These are phyloP conservation scores for Eutypella sp. DNA, from an alignment of 2,329 filamentous ascomycete genomes.

Conservation along the genomic window DNA sequence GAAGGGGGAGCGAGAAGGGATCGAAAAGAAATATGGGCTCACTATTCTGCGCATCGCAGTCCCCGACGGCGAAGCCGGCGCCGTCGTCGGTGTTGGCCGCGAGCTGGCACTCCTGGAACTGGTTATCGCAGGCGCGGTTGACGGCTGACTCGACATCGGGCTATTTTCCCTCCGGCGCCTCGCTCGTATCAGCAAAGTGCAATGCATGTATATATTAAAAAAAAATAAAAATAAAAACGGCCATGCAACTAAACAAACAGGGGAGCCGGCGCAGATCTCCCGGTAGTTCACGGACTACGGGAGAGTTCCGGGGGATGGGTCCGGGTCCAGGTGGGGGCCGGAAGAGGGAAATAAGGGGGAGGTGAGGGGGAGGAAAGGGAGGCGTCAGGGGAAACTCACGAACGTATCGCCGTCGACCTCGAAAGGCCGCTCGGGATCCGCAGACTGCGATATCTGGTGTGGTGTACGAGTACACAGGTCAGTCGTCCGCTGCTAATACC, in stretches of 20 bases:
- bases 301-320: too few species aligned
- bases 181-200: too few species aligned
- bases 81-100: constrained; percentile 31
- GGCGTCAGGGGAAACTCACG: constrained; percentile 24
- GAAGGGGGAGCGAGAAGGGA: neutral
- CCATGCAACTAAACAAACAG: neutral
- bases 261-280: neutral
- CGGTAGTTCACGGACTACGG: too few species aligned
- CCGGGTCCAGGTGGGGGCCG: neutral
- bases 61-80: constrained; percentile 31
- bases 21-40: constrained; percentile 17
- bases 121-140: constrained; percentile 42
- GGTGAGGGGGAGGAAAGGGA: neutral
- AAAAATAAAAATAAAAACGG: neutral
- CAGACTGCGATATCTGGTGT: constrained; percentile 34
- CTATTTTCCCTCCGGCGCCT: constrained; percentile 25
- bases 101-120: constrained; percentile 43
- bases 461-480: neutral
- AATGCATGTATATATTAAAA: too few species aligned
- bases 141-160: constrained; percentile 37
- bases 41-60: constrained; percentile 44
- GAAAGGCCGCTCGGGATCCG: constrained; percentile 36
- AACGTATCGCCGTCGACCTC: constrained; percentile 40
- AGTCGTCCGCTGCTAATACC: neutral
- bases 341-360: neutral